Percentiles rank a stretch among this genome's conserved stretches.
phyloP scores from a whole-genome alignment of 1,139 yeast genomes.

The Candida tunisiensis region DNA sequence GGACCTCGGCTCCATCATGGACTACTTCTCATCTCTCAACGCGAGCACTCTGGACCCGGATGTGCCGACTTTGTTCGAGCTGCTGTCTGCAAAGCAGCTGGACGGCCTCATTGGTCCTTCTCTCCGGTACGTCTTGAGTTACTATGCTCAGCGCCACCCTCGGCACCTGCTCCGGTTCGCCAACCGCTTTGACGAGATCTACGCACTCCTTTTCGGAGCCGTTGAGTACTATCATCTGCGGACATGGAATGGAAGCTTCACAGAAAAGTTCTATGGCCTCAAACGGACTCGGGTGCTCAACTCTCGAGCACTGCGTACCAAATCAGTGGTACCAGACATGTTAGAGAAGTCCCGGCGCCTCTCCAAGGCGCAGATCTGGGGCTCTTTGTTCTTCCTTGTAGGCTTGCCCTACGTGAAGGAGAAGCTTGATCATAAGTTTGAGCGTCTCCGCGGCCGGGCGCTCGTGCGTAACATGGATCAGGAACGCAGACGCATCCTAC shows the following conservation, averaged over 20 bases:
- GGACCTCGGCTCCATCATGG: too few species aligned
- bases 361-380: slow-evolving; percentile 34
- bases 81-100: slow-evolving; percentile 66
- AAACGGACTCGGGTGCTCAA: slow-evolving; percentile 34
- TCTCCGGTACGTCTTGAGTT: slow-evolving; percentile 59
- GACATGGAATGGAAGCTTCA: slow-evolving; percentile 73
- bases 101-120: slow-evolving; percentile 72
- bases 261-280: slow-evolving; percentile 85
- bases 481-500: slow-evolving; percentile 10
- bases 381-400: slow-evolving; percentile 45
- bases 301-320: slow-evolving; percentile 12
- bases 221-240: slow-evolving; percentile 60
- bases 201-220: slow-evolving; percentile 40
- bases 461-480: slow-evolving; percentile 6
- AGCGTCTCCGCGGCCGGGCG: slow-evolving; percentile 42
- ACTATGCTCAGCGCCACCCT: slow-evolving; percentile 71
- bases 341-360: slow-evolving; percentile 41
- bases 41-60: slow-evolving; percentile 61
- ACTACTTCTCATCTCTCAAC: slow-evolving; percentile 65
- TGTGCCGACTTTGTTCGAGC: slow-evolving; percentile 69
- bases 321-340: slow-evolving; percentile 24
- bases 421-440: slow-evolving; percentile 51
- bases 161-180: slow-evolving; percentile 43
- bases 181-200: slow-evolving; percentile 63
- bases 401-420: slow-evolving; percentile 54